Percentiles rank a stretch among this genome's conserved stretches.
Conservation (phyloP, 75 land plant genomes). For the Cunninghamia lanceolata region DNA sequence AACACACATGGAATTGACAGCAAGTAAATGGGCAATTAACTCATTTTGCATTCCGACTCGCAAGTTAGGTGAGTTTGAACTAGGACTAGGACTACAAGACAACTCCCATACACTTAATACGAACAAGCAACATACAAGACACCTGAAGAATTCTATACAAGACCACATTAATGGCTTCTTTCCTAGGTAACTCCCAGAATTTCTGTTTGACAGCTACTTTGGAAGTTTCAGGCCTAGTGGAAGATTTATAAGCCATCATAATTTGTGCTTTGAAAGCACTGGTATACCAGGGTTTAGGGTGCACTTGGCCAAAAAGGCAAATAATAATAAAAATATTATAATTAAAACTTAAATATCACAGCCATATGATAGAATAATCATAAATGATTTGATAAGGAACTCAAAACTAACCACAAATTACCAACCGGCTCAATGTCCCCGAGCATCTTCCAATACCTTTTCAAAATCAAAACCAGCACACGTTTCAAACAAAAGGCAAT, state of each 20-base stretch:
- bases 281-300: background rate
- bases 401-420: background rate
- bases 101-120: background rate
- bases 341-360: background rate
- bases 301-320: background rate
- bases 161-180: background rate
- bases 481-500: background rate
- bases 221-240: background rate
- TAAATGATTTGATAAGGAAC: background rate
- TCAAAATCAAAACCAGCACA: background rate
- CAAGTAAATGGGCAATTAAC: no score
- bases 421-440: background rate
- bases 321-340: background rate
- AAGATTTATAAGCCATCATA: background rate
- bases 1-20: no score
- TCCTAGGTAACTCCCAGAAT: background rate
- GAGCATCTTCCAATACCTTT: background rate
- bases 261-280: background rate
- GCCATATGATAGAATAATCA: background rate
- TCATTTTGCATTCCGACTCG: no score
- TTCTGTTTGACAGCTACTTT: background rate
- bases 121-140: background rate
- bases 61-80: no score
- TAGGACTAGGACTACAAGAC: background rate
- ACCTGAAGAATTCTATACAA: background rate